These are phyloP conservation scores for Aspergillus sparsus DNA, from an alignment of 495 filamentous ascomycete species.

Conservation along the genomic window DNA sequence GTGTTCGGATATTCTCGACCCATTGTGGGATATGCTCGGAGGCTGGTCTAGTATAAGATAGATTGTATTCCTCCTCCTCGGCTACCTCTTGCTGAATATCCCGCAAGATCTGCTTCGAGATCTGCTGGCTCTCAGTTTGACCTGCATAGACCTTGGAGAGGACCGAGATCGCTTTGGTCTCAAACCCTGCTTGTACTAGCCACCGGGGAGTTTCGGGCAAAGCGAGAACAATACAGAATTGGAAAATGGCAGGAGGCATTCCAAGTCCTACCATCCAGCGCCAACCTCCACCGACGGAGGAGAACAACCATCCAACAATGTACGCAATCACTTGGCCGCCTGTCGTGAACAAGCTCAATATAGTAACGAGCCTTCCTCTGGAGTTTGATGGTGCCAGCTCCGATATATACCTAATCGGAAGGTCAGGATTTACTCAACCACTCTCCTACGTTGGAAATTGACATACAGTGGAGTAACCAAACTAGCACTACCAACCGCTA, in stretches of 20 bases:
- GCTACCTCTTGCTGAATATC: slow-evolving; percentile 68
- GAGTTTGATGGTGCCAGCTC: slow-evolving; percentile 77
- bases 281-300: slow-evolving; percentile 68
- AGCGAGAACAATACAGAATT: slow-evolving; percentile 61
- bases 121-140: slow-evolving; percentile 42
- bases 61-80: slow-evolving; percentile 56
- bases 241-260: slow-evolving; percentile 71
- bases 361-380: slow-evolving; percentile 74
- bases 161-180: slow-evolving; percentile 59
- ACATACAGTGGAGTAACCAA: slow-evolving; percentile 75
- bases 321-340: slow-evolving; percentile 87
- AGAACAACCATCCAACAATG: slow-evolving; percentile 67
- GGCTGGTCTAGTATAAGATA: slow-evolving; percentile 14
- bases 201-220: slow-evolving; percentile 88
- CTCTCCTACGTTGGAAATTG: neutral
- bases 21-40: slow-evolving; percentile 26
- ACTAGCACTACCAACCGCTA: slow-evolving; percentile 80
- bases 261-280: slow-evolving; percentile 89
- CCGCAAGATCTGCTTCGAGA: slow-evolving; percentile 59
- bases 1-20: slow-evolving; percentile 37
- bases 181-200: slow-evolving; percentile 69
- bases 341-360: slow-evolving; percentile 79
- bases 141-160: slow-evolving; percentile 64
- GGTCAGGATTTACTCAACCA: slow-evolving; percentile 15
- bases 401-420: slow-evolving; percentile 63